Evolutionary conservation across 441 rosid species (phyloP).

Genomic region (Pelargonium cotyledonis): DNA sequence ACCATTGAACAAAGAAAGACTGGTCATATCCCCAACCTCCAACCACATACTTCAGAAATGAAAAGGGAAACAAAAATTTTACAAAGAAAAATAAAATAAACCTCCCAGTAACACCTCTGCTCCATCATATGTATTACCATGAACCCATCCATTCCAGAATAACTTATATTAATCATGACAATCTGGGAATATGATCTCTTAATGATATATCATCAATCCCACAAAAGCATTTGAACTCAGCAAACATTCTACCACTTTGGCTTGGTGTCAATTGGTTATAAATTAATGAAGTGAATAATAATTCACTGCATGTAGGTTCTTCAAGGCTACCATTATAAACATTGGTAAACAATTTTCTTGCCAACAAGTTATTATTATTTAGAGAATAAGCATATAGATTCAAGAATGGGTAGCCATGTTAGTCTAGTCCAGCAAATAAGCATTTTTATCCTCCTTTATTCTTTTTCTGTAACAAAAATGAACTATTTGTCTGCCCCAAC

Average conservation of each 20-base stretch:
- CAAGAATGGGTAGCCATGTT: background rate
- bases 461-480: background rate
- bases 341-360: conserved; percentile 7
- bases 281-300: background rate
- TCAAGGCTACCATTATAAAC: conserved; percentile 5
- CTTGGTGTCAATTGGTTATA: conserved; percentile 11
- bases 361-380: background rate
- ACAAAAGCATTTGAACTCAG: background rate
- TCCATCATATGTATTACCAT: conserved; percentile 5
- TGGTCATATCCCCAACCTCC: conserved; percentile 6
- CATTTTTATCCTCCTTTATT: background rate
- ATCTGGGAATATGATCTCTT: background rate
- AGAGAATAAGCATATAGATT: background rate
- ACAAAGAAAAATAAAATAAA: background rate
- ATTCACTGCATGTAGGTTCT: conserved; percentile 1
- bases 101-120: conserved; percentile 3
- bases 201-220: conserved; percentile 6
- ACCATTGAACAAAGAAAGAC: background rate
- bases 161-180: background rate
- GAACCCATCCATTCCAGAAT: conserved; percentile 9
- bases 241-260: conserved; percentile 10
- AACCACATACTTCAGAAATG: background rate
- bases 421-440: background rate
- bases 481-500: background rate
- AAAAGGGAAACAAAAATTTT: background rate